Conservation (phyloP, 805 yeast species). For the Yamadazyma sp. region DNA sequence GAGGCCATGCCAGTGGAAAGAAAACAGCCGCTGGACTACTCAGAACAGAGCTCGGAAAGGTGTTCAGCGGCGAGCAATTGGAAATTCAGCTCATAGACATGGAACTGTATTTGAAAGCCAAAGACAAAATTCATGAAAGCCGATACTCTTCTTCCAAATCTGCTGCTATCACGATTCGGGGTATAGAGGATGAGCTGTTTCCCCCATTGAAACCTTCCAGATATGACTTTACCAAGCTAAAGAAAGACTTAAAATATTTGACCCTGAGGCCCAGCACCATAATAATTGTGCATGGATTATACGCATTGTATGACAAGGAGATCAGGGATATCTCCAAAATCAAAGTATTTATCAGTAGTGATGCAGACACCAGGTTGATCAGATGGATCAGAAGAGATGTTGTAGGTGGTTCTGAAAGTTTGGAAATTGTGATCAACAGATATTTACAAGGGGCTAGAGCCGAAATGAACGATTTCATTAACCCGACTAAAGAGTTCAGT, state of each 20-base stretch:
- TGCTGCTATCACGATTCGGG: constrained; percentile 31
- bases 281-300: constrained; percentile 67
- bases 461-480: constrained; percentile 65
- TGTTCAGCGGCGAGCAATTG: constrained; percentile 15
- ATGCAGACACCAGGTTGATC: constrained; percentile 80
- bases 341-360: constrained; percentile 77
- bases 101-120: constrained; percentile 33
- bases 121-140: constrained; percentile 20
- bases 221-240: constrained; percentile 34
- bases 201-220: constrained; percentile 40
- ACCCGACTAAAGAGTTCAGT: constrained; percentile 68
- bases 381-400: constrained; percentile 64
- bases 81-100: constrained; percentile 44
- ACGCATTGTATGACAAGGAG: constrained; percentile 67
- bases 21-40: constrained; percentile 38
- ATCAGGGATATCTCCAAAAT: constrained; percentile 58
- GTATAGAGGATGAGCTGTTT: constrained; percentile 16
- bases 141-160: constrained; percentile 22
- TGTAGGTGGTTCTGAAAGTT: constrained; percentile 15
- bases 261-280: constrained; percentile 16
- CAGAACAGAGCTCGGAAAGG: constrained; percentile 23
- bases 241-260: constrained; percentile 10
- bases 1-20: constrained; percentile 65
- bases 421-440: constrained; percentile 39
- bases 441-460: constrained; percentile 60